Base-by-base conservation (phyloP, 441 rosid species). In the Adansonia gregorii region DNA sequence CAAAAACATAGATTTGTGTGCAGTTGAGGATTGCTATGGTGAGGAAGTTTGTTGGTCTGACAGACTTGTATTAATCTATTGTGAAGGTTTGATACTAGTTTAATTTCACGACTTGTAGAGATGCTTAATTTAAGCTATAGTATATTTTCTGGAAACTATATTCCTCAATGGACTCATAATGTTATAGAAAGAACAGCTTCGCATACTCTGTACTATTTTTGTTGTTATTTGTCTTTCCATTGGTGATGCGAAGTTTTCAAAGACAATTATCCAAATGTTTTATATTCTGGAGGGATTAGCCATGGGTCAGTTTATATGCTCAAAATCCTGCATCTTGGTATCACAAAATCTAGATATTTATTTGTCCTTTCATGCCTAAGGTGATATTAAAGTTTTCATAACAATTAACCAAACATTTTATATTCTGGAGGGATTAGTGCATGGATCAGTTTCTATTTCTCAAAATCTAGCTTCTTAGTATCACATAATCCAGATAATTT, bases 21-120 rank as follows among this genome's bases (percentile, higher is more conserved):
- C 89, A 91, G 95, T 93, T 88, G 74, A 87, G 83, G 78, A 91
- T 91, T 83, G 92, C 95, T 11, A 84, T 91, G 88, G 93, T 91
- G 79, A 93, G 95, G 72, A 91, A 91, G 83, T 91, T 89, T 59
- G 83, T 91, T 78, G 95, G 93, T 80, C 84, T 88, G 76, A 72
- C 91, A 0, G 95, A 91, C 87, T 91, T 93, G 1, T 91, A 91
- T 86, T 83, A 89, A 72, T 91, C 95, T 3, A 92, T 91, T 78
- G 87, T 91, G 59, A 91, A 91, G 95, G 93, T 91, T 72, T 65
- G 77, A 14, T 80, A 51, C 71, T 46, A 22, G 39, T 60, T 60
- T 60, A 24, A 43, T 3, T 11, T 52, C 10, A 24, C 51, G 48
- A 15, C 46, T 51, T 51, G 0, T 15, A 15, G 12, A 24, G 6